These are phyloP conservation scores for Ogataea pilisensis DNA, from an alignment of 805 yeast genomes.

Conservation along the genomic window DNA sequence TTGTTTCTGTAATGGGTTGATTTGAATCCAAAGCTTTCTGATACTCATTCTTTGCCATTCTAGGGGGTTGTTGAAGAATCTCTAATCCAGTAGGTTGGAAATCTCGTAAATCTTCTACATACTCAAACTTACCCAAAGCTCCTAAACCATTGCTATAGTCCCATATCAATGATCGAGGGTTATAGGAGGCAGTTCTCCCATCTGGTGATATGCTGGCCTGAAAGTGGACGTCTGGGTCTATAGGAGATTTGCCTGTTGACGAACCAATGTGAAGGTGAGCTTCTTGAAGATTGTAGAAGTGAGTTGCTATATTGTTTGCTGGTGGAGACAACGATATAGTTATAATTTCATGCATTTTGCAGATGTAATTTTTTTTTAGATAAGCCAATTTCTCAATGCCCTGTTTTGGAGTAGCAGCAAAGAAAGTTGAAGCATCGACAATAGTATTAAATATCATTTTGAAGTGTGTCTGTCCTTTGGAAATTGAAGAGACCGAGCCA, in stretches of 20 bases:
- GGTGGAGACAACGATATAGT: conserved; percentile 67
- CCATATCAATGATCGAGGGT: conserved; percentile 83
- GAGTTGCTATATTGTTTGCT: conserved; percentile 74
- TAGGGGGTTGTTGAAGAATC: conserved; percentile 26
- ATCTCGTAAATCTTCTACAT: conserved; percentile 27
- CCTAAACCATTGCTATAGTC: conserved; percentile 80
- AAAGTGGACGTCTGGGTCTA: conserved; percentile 46
- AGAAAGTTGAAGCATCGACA: too few species aligned
- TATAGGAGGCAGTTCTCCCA: conserved; percentile 50
- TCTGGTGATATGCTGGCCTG: conserved; percentile 35
- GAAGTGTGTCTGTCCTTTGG: too few species aligned
- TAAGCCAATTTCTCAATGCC: too few species aligned
- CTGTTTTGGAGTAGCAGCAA: too few species aligned
- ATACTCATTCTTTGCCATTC: conserved; percentile 49
- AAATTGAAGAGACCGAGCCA: too few species aligned
- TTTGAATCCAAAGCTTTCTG: conserved; percentile 60
- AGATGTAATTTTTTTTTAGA: too few species aligned
- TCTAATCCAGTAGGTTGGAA: conserved; percentile 9
- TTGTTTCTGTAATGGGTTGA: conserved; percentile 23
- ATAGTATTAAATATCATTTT: too few species aligned
- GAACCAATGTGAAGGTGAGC: conserved; percentile 52
- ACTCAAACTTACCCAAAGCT: conserved; percentile 52
- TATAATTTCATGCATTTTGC: conserved; percentile 68
- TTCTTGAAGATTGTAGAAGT: conserved; percentile 79
- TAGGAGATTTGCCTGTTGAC: conserved; percentile 19